phyloP scores from a whole-genome alignment of 805 yeast genomes.

The Grigorovia humatica region DNA sequence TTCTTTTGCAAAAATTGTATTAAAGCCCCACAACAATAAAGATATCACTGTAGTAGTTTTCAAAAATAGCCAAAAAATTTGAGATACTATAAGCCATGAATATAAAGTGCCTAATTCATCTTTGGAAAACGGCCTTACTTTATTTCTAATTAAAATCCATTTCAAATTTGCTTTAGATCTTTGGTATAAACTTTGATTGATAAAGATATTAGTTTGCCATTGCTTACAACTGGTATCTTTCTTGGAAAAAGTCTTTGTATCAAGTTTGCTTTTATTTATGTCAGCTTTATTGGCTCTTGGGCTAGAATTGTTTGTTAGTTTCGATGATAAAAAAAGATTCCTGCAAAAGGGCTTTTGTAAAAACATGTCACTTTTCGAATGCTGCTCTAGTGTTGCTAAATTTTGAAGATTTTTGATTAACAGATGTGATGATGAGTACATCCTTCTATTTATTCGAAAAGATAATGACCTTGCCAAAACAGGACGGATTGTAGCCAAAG shows the following conservation, averaged over 20 bases:
- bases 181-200: conserved; percentile 14
- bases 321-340: neutral
- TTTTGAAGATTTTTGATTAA: neutral
- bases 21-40: conserved; percentile 57
- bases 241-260: neutral
- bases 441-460: neutral
- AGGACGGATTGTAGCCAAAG: neutral
- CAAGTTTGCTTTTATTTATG: no score
- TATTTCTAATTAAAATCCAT: conserved; percentile 68
- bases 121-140: conserved; percentile 67
- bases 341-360: neutral
- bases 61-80: conserved; percentile 61
- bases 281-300: no score
- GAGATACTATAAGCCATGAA: conserved; percentile 85
- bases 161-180: conserved; percentile 46
- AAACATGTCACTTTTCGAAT: neutral
- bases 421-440: neutral
- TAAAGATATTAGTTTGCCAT: neutral
- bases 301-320: no score
- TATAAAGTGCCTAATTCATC: conserved; percentile 83
- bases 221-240: neutral
- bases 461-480: neutral
- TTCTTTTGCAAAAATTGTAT: conserved; percentile 82
- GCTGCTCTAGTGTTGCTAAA: neutral
- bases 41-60: conserved; percentile 92